These are phyloP conservation scores for Rubia occidens DNA, from an alignment of 305 asterid species.

Conservation along the genomic window DNA sequence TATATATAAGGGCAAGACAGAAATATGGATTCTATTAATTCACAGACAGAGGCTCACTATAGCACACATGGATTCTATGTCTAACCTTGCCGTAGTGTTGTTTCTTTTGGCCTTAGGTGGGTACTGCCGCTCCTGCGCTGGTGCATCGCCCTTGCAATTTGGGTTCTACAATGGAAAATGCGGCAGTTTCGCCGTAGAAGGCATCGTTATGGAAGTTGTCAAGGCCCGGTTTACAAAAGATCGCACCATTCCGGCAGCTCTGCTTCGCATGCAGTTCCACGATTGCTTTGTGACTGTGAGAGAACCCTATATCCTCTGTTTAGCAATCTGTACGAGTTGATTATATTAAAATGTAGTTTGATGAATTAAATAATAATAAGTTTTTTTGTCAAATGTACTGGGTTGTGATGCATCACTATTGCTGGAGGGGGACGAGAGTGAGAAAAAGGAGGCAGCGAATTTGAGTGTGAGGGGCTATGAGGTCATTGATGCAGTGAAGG, in stretches of 20 bases:
- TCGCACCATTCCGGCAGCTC: conserved; percentile 38
- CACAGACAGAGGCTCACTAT: too few species aligned
- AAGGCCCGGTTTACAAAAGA: conserved; percentile 22
- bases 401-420: conserved; percentile 9
- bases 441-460: conserved; percentile 6
- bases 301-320: neutral
- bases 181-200: conserved; percentile 31
- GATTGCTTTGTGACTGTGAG: conserved; percentile 61
- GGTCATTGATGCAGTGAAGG: conserved; percentile 11
- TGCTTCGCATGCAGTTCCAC: conserved; percentile 63
- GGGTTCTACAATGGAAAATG: conserved; percentile 50
- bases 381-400: neutral
- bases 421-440: conserved; percentile 3
- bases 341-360: too few species aligned
- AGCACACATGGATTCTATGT: conserved; percentile 16
- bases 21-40: too few species aligned
- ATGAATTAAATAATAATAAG: too few species aligned
- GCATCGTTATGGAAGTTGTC: conserved; percentile 22
- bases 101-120: conserved; percentile 10
- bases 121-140: neutral
- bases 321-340: too few species aligned
- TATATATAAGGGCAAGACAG: too few species aligned
- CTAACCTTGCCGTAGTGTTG: conserved; percentile 13
- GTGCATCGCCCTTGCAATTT: conserved; percentile 21
- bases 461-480: conserved; percentile 6